phyloP scores from a whole-genome alignment of 2,329 filamentous ascomycete genomes.

The Blastomyces parvus region DNA sequence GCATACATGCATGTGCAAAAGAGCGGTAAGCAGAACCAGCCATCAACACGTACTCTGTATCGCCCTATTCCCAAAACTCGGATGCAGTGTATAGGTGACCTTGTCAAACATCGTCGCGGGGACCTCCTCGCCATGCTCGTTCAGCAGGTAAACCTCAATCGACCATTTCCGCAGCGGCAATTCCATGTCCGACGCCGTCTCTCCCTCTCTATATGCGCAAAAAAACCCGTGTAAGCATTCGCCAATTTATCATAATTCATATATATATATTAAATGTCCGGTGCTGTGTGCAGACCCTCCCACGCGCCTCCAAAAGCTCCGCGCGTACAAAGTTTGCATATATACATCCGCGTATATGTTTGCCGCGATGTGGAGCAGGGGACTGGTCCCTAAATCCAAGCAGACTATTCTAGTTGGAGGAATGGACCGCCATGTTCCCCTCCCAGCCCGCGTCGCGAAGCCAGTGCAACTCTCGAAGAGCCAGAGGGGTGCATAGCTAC shows the following conservation, averaged over 20 bases:
- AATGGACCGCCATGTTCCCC: not conserved
- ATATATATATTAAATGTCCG: not conserved
- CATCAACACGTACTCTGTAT: slow-evolving; percentile 59
- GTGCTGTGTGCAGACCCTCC: not conserved
- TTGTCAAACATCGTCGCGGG: slow-evolving; percentile 82
- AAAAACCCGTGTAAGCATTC: not conserved
- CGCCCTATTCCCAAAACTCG: slow-evolving; percentile 74
- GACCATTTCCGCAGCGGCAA: slow-evolving; percentile 92
- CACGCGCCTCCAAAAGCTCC: too few species aligned
- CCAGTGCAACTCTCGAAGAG: not conserved
- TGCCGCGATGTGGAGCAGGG: not conserved
- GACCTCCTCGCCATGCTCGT: slow-evolving; percentile 76
- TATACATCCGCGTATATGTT: not conserved
- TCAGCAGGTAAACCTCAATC: slow-evolving; percentile 73
- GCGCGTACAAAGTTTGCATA: not conserved
- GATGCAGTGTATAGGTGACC: slow-evolving; percentile 85
- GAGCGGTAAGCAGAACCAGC: not conserved
- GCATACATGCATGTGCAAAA: not conserved
- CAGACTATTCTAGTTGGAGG: too few species aligned
- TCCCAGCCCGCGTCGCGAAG: not conserved
- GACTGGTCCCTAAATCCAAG: too few species aligned
- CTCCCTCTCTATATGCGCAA: slow-evolving; percentile 40
- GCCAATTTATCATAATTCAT: not conserved
- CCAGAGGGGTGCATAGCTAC: not conserved
- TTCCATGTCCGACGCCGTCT: slow-evolving; percentile 70